Evolutionary conservation across 176 grass and related monocot genomes (phyloP).

Genomic region (Aegilops sharonensis): DNA sequence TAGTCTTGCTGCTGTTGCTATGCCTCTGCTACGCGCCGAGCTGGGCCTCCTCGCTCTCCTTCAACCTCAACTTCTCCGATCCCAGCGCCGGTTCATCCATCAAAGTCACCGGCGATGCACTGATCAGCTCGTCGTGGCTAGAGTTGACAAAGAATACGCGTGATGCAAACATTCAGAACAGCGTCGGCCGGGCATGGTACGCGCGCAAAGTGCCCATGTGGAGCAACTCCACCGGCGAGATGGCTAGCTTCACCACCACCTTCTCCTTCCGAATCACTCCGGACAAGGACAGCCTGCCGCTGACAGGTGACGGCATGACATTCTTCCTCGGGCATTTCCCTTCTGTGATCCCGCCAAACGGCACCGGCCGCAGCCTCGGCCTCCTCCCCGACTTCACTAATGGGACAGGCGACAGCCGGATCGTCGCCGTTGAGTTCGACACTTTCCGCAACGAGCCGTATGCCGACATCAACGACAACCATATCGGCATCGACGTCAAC

Average conservation of each 20-base stretch:
- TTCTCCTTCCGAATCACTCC: constrained; percentile 36
- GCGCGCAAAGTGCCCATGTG: background rate
- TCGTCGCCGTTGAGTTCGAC: constrained; percentile 54
- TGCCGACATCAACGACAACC: no score
- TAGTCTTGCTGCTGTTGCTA: no score
- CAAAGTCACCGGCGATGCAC: fast-evolving
- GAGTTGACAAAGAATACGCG: no score
- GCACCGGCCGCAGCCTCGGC: background rate
- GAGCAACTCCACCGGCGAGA: background rate
- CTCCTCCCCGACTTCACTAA: background rate
- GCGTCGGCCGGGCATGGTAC: no score
- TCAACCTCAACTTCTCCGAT: no score
- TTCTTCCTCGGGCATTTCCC: constrained; percentile 52
- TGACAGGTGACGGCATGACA: constrained; percentile 42
- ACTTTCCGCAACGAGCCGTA: background rate
- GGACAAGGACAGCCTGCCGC: fast-evolving
- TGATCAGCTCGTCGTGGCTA: no score
- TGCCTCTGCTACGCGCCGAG: no score
- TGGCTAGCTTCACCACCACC: constrained; percentile 1
- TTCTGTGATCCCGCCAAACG: background rate
- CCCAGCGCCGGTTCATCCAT: no score
- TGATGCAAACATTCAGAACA: fast-evolving
- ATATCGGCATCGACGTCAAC: no score
- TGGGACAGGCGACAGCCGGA: background rate
- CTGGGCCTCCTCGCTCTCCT: no score